These are phyloP conservation scores for Crithidia mellificae DNA, from an alignment of 208 protist genomes.

Conservation along the genomic window DNA sequence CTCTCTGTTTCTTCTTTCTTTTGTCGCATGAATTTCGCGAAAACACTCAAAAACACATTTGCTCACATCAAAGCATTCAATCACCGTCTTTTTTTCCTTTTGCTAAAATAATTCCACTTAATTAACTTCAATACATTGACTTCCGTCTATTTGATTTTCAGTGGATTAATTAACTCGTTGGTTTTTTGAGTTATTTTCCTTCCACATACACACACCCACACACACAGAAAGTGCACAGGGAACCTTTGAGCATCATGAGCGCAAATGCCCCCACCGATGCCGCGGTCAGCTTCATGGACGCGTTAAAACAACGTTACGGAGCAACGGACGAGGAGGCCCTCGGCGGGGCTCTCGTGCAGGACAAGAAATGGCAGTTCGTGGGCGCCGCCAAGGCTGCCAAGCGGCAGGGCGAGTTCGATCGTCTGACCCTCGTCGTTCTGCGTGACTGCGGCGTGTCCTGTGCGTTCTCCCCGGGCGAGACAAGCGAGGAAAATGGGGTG, in stretches of 20 bases:
- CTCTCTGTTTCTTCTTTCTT: no score
- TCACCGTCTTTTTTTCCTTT: no score
- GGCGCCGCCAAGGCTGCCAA: slow-evolving; percentile 72
- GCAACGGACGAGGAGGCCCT: slow-evolving; percentile 58
- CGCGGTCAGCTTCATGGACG: slow-evolving; percentile 76
- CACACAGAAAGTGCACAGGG: no score
- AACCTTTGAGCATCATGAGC: neutral
- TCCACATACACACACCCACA: slow-evolving; percentile 23
- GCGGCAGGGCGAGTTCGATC: slow-evolving; percentile 63
- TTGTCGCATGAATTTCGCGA: no score
- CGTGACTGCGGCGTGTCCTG: slow-evolving; percentile 57
- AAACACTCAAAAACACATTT: no score
- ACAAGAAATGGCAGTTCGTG: slow-evolving; percentile 85
- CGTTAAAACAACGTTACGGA: slow-evolving; percentile 75
- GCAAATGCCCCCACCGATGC: neutral
- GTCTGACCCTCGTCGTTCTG: slow-evolving; percentile 69
- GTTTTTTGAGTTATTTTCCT: neutral
- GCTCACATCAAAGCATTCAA: no score
- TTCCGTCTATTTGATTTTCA: no score
- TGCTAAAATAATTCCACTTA: no score
- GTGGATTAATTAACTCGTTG: no score
- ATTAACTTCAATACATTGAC: no score
- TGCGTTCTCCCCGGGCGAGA: slow-evolving; percentile 37
- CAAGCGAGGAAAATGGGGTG: slow-evolving; percentile 23
- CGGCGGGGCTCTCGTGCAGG: slow-evolving; percentile 18